A percentile compares a stretch with the other conserved stretches of the same genome.
These are phyloP conservation scores for Lactarius vividus DNA, from an alignment of 768 basidiomycete species.

Conservation along the genomic window DNA sequence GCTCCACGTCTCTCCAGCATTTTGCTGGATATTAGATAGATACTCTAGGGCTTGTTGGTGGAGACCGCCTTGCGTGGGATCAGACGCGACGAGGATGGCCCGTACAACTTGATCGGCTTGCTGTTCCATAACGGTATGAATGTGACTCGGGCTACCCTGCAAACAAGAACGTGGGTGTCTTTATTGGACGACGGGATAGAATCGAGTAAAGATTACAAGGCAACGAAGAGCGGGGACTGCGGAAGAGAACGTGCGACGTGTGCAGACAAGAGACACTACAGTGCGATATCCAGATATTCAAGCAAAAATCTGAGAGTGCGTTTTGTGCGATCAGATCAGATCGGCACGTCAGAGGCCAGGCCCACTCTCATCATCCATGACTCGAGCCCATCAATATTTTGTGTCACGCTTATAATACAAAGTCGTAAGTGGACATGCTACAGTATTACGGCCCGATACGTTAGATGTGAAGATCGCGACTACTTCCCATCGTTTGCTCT, in stretches of 20 bases:
- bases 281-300: background rate
- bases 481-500: no score
- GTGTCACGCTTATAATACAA: no score
- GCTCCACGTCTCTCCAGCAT: slow-evolving; percentile 74
- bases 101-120: slow-evolving; percentile 75
- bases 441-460: no score
- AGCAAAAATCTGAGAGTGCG: background rate
- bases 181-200: slow-evolving; percentile 17
- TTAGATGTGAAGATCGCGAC: no score
- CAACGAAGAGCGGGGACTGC: background rate
- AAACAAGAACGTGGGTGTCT: slow-evolving; percentile 9
- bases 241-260: slow-evolving; percentile 13
- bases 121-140: slow-evolving; percentile 54
- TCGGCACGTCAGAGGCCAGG: slow-evolving; percentile 1
- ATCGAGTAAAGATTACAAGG: slow-evolving; percentile 4
- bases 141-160: slow-evolving; percentile 28
- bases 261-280: background rate
- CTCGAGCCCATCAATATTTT: background rate
- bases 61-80: slow-evolving; percentile 64
- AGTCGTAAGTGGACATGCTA: no score
- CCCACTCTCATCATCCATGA: background rate
- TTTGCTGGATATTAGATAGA: slow-evolving; percentile 72
- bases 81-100: slow-evolving; percentile 86
- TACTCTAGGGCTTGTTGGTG: slow-evolving; percentile 88
- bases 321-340: slow-evolving; percentile 25